Evolutionary conservation across 2,329 filamentous ascomycete species (phyloP), one percentile per base, ranked within the genome.

Genomic region (Tolypocladium album): DNA sequence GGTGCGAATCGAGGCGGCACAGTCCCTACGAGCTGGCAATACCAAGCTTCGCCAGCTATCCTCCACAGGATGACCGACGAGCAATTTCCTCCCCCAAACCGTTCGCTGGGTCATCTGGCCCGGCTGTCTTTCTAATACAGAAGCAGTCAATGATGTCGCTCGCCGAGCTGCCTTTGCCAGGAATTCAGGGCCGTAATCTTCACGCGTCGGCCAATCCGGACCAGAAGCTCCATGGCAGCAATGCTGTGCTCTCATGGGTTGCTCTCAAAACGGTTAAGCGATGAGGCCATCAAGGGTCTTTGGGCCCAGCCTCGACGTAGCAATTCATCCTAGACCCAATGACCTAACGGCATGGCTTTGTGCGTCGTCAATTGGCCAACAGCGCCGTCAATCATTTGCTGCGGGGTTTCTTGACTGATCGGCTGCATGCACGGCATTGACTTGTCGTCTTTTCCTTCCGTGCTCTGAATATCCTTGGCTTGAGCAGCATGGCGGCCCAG

Each of bases 311-410:
- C 58, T 55, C 36, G 36, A 27, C 5, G n/a, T 43, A 47, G 34
- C 63, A 71, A 69, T 66, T 64, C 66, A 61, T 55, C 59, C 59
- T 62, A 53, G 59, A 63, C 59, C 69, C 69, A 71, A 71, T 71
- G 60, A 61, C 53, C 57, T 56, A 59, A 57, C 59, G 59, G 63
- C 60, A 58, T 55, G 55, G 59, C 62, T 59, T 57, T 58, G 64
- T 27, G 58, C 57, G 61, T 57, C 58, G 42, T 59, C 63, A 57
- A 71, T 71, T 71, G 69, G 69, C 62, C 63, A 61, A 57, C 53
- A 59, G 56, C 47, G 60, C 66, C 62, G 63, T 70, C 67, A 69
- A 70, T 68, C 58, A 67, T 65, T 65, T 59, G 62, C 65, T 57
- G 66, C 63, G 63, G 65, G 66, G 65, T 63, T 62, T 68, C 50